Evolutionary conservation across 176 grass and related monocot species (phyloP).

Genomic region (Thinopyrum elongatum): DNA sequence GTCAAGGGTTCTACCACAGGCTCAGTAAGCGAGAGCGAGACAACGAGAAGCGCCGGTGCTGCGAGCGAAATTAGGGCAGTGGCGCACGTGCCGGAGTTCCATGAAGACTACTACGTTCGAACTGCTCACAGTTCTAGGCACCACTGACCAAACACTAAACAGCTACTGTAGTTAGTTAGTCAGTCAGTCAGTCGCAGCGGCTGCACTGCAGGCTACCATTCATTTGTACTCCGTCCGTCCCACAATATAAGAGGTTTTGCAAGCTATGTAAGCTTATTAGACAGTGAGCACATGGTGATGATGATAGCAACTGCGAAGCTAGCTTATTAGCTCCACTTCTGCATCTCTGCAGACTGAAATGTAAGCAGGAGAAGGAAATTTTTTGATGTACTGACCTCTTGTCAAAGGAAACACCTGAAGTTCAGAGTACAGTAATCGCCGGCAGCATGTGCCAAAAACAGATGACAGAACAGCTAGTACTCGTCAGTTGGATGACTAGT

Average conservation of each 20-base stretch:
- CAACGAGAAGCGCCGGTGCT: slow-evolving; percentile 25
- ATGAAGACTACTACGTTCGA: slow-evolving; percentile 72
- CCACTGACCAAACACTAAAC: slow-evolving; percentile 36
- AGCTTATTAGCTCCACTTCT: not conserved
- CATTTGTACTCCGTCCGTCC: not conserved
- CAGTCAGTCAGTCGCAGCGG: not conserved
- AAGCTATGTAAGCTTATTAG: not conserved
- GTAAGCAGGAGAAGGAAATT: not conserved
- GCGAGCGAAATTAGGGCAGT: slow-evolving; percentile 5
- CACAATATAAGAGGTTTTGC: no score
- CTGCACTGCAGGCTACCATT: not conserved
- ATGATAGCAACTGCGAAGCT: not conserved
- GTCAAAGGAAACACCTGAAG: not conserved
- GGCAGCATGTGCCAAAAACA: no score
- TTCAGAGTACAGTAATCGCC: not conserved
- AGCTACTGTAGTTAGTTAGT: slow-evolving; percentile 19
- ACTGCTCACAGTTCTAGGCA: slow-evolving; percentile 60
- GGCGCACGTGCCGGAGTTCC: slow-evolving; percentile 47
- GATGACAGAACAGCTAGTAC: not conserved
- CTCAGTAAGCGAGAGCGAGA: not conserved
- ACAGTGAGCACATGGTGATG: not conserved
- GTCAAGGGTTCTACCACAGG: not conserved
- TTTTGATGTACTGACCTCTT: slow-evolving; percentile 29
- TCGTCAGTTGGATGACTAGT: not conserved
- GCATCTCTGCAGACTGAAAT: not conserved